These are phyloP conservation scores for Trichosporon coremiiforme DNA, from an alignment of 1,284 basidiomycete genomes.

Conservation along the genomic window DNA sequence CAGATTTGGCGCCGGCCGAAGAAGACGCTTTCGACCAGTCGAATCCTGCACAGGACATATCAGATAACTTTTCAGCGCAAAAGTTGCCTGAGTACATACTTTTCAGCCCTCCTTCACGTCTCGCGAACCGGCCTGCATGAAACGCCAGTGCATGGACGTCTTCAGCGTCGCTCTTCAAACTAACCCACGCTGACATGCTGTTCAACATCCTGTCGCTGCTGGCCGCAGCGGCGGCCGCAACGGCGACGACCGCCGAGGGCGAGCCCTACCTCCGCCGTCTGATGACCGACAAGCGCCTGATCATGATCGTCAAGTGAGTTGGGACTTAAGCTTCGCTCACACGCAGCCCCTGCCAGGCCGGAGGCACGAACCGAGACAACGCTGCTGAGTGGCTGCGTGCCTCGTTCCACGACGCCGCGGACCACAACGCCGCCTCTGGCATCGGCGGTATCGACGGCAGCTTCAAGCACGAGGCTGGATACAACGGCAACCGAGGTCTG, in stretches of 20 bases:
- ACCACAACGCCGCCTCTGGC: slow-evolving; percentile 28
- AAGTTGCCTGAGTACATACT: neutral
- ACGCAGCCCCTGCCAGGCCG: slow-evolving; percentile 43
- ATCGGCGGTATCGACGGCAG: slow-evolving; percentile 34
- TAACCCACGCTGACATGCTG: neutral
- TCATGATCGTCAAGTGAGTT: slow-evolving; percentile 22
- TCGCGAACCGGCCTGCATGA: too few species aligned
- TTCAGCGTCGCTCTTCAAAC: neutral
- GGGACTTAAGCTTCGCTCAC: neutral
- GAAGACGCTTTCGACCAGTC: neutral
- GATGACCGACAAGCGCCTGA: slow-evolving; percentile 25
- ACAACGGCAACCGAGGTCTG: slow-evolving; percentile 26
- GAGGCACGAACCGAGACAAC: slow-evolving; percentile 26
- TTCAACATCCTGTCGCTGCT: neutral
- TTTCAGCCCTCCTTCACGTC: neutral
- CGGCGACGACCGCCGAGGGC: neutral
- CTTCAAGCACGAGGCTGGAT: slow-evolving; percentile 28
- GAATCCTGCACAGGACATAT: neutral
- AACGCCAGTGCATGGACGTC: too few species aligned
- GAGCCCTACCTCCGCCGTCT: slow-evolving; percentile 25
- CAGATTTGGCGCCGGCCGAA: neutral
- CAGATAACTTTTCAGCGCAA: neutral
- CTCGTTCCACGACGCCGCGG: slow-evolving; percentile 33
- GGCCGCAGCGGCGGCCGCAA: neutral
- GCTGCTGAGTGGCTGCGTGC: slow-evolving; percentile 33